These are phyloP conservation scores for Laburnicola sp. DNA, from an alignment of 2,329 filamentous ascomycete species.

Conservation along the genomic window DNA sequence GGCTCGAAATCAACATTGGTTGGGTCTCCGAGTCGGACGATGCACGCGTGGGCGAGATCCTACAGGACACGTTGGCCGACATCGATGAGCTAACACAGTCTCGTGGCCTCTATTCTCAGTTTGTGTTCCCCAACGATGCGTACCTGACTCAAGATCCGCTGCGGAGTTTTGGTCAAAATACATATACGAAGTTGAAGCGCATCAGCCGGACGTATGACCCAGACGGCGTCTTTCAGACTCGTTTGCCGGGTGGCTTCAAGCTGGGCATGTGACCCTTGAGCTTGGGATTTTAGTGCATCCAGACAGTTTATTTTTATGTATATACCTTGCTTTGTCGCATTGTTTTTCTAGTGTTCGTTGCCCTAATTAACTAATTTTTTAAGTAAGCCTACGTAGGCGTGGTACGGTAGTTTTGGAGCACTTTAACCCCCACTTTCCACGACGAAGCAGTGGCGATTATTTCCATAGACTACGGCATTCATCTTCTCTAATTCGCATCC, in stretches of 20 bases:
- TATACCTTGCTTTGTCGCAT: no score
- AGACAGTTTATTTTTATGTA: no score
- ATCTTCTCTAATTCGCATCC: no score
- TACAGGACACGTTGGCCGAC: not conserved
- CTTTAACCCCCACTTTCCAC: no score
- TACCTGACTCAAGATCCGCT: slow-evolving; percentile 6
- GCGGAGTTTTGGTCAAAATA: not conserved
- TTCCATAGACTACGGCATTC: no score
- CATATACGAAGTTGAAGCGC: slow-evolving; percentile 11
- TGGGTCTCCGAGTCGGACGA: slow-evolving; percentile 7
- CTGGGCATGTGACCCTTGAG: not conserved
- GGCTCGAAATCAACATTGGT: slow-evolving; percentile 11
- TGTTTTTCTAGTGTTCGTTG: no score
- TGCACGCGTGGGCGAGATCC: not conserved
- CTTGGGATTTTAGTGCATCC: not conserved
- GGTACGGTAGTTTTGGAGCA: no score
- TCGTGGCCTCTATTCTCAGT: slow-evolving; percentile 11
- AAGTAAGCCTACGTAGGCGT: no score
- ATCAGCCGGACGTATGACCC: slow-evolving; percentile 14
- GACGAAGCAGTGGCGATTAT: no score
- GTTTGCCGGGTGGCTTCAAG: slow-evolving; percentile 8
- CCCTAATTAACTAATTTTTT: no score
- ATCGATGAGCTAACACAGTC: not conserved
- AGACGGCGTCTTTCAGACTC: slow-evolving; percentile 14
- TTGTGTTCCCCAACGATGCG: slow-evolving; percentile 10